Percentiles rank a stretch among this genome's conserved stretches.
Evolutionary conservation across 768 basidiomycete genomes (phyloP).

Genomic region (Peribolospora kevripleyi): DNA sequence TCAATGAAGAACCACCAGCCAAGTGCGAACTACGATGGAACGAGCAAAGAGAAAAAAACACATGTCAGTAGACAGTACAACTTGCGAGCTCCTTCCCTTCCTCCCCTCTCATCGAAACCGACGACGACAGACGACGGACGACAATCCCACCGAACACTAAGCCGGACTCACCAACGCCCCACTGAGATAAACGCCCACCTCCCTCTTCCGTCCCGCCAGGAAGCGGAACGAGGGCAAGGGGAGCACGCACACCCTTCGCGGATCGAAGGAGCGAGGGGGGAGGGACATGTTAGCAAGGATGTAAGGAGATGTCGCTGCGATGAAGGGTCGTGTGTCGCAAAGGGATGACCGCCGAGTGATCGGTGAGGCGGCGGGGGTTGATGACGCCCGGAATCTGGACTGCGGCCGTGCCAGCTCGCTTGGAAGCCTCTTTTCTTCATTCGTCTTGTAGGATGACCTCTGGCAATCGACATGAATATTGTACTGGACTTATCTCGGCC

Average conservation of each 20-base stretch:
- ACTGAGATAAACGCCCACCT: conserved; percentile 69
- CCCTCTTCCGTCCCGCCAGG: conserved; percentile 43
- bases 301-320: no score
- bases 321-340: no score
- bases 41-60: not conserved
- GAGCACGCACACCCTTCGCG: conserved; percentile 54
- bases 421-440: no score
- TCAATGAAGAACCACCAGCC: conserved; percentile 92
- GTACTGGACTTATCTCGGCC: no score
- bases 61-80: conserved; percentile 1
- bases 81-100: not conserved
- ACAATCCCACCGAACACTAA: not conserved
- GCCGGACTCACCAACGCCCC: conserved; percentile 58
- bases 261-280: no score
- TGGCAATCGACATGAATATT: no score
- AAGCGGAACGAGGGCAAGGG: conserved; percentile 49
- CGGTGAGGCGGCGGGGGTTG: no score
- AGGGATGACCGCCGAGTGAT: no score
- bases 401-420: no score
- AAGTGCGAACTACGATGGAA: conserved; percentile 47
- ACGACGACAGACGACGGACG: not conserved
- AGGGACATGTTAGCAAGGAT: no score
- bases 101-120: not conserved
- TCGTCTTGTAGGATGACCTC: no score
- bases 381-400: no score